phyloP scores from a whole-genome alignment of 2,329 filamentous ascomycete species.

The Botrytis galanthina region DNA sequence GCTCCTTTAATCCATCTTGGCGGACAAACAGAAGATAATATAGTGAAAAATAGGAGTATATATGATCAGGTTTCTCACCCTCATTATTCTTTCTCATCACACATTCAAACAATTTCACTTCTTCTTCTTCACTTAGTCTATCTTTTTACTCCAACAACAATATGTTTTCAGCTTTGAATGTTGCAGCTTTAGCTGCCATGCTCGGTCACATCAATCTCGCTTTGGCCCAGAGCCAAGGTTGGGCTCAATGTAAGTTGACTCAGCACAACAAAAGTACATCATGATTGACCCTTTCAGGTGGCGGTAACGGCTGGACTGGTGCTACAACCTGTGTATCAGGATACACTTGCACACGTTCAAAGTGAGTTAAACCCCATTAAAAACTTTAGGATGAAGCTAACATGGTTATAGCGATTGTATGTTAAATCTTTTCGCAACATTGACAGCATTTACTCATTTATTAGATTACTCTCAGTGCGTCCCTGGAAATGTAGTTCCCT shows the following conservation, averaged over 20 bases:
- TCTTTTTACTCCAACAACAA: constrained; percentile 7
- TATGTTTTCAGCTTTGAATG: constrained; percentile 27
- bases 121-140: background rate
- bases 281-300: constrained; percentile 29
- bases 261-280: background rate
- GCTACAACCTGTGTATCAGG: constrained; percentile 36
- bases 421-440: background rate
- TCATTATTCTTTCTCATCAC: background rate
- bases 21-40: background rate
- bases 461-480: constrained; percentile 34
- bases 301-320: constrained; percentile 36
- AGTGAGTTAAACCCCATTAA: constrained; percentile 15
- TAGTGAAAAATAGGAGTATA: background rate
- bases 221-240: constrained; percentile 26
- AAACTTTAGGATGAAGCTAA: background rate
- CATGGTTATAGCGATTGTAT: constrained; percentile 4
- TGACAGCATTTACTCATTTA: background rate
- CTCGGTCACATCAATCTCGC: constrained; percentile 27
- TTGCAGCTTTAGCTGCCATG: constrained; percentile 27
- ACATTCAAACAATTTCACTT: background rate
- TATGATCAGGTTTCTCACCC: background rate
- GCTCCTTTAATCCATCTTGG: constrained; percentile 8
- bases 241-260: constrained; percentile 27
- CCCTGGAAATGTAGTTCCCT: constrained; percentile 17
- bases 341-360: constrained; percentile 31